Percentiles rank a stretch among this genome's conserved stretches.
phyloP scores from a whole-genome alignment of 352 stramenopile species.

The Phytophthora fragariaefolia region DNA sequence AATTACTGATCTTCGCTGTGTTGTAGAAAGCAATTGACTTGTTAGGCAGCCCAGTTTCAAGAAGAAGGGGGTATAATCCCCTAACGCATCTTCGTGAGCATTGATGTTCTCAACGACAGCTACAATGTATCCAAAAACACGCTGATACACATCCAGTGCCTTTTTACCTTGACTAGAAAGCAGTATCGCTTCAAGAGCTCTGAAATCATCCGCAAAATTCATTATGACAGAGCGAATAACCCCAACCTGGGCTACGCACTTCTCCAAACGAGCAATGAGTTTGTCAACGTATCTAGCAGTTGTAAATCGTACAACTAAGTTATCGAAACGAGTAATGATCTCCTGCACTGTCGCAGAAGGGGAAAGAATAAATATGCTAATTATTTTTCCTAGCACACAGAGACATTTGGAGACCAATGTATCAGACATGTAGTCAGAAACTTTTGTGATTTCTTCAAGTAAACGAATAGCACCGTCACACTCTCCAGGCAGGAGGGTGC shows the following conservation, averaged over 20 bases:
- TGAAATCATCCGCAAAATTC: constrained; percentile 22
- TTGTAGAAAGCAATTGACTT: constrained; percentile 24
- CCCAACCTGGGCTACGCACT: constrained; percentile 1
- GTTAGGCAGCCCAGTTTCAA: constrained; percentile 31
- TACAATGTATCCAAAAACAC: constrained; percentile 24
- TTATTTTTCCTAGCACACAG: constrained; percentile 25
- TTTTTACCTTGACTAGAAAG: constrained; percentile 29
- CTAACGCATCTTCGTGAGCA: neutral
- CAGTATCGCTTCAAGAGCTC: constrained; percentile 31
- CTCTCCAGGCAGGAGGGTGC: constrained; percentile 21
- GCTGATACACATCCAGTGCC: constrained; percentile 23
- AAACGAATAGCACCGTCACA: constrained; percentile 24
- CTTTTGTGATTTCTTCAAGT: constrained; percentile 24
- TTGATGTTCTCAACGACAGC: constrained; percentile 14
- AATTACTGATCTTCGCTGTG: constrained; percentile 30
- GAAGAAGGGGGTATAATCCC: constrained; percentile 13
- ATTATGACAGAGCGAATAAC: constrained; percentile 1
- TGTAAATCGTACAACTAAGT: constrained; percentile 14
- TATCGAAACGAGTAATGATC: constrained; percentile 16
- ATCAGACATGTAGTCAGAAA: constrained; percentile 18
- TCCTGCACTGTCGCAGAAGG: constrained; percentile 13
- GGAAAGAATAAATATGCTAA: constrained; percentile 25
- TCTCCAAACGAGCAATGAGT: constrained; percentile 18
- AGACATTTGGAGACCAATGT: constrained; percentile 28
- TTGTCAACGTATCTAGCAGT: constrained; percentile 16